A percentile compares a stretch with the other conserved stretches of the same genome.
phyloP scores from a whole-genome alignment of 2,329 filamentous ascomycete genomes.

The Fusarium torulosum region DNA sequence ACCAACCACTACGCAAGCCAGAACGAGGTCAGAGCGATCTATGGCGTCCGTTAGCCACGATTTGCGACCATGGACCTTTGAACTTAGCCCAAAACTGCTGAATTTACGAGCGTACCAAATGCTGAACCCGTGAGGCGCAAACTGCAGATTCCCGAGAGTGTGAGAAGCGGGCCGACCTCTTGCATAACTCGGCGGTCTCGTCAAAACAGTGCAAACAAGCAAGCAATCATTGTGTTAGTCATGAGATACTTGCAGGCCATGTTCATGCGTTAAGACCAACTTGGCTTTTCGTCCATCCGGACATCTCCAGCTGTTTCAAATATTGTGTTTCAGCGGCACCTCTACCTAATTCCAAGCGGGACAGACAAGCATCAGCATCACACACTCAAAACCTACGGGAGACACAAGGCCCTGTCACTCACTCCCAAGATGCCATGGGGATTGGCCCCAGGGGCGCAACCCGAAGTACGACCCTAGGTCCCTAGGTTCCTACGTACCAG shows the following conservation, averaged over 20 bases:
- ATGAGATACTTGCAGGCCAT: constrained; percentile 10
- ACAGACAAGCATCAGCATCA: constrained; percentile 41
- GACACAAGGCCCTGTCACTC: constrained; percentile 7
- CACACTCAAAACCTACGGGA: constrained; percentile 14
- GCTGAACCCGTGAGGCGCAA: constrained; percentile 12
- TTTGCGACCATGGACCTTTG: constrained; percentile 11
- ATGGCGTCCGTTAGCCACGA: constrained; percentile 30
- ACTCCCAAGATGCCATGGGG: constrained; percentile 7
- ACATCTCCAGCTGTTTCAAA: constrained; percentile 45
- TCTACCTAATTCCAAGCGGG: constrained; percentile 21
- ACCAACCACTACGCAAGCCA: constrained; percentile 1
- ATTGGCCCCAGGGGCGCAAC: constrained; percentile 1
- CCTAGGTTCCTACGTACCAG: constrained; percentile 1
- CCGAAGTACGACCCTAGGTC: not conserved
- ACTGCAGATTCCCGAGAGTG: constrained; percentile 21
- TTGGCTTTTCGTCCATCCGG: constrained; percentile 18
- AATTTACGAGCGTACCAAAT: constrained; percentile 13
- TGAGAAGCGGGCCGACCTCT: constrained; percentile 4
- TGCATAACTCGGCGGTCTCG: constrained; percentile 14
- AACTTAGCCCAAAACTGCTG: constrained; percentile 10
- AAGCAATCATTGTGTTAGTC: constrained; percentile 11
- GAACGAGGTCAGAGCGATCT: constrained; percentile 27
- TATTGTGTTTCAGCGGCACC: constrained; percentile 43
- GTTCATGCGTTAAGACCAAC: constrained; percentile 28
- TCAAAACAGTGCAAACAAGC: constrained; percentile 9